Percentiles rank a stretch among this genome's conserved stretches.
Conservation (phyloP, 345 rosid genomes). For the Streptanthus diversifolius region DNA sequence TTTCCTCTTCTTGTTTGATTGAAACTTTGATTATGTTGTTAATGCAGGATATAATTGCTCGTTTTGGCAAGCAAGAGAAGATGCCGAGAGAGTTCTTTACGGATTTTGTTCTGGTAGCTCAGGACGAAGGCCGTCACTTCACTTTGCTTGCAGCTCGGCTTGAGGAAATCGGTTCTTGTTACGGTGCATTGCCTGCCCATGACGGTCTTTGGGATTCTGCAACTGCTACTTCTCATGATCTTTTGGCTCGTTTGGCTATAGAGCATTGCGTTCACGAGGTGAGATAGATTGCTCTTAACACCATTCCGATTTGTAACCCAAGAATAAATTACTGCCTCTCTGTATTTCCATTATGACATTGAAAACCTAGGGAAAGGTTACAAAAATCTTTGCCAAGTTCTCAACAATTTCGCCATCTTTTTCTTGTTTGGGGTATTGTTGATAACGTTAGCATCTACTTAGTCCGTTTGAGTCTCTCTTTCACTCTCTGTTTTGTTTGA, state of each 20-base stretch:
- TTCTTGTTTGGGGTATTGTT: too few species aligned
- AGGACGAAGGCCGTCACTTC: constrained; percentile 89
- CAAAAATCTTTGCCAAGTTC: too few species aligned
- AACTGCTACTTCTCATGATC: constrained; percentile 66
- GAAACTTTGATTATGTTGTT: neutral
- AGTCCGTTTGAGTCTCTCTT: neutral
- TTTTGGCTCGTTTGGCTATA: constrained; percentile 71
- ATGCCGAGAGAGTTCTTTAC: constrained; percentile 94
- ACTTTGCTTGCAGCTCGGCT: constrained; percentile 68
- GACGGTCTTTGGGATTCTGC: constrained; percentile 95
- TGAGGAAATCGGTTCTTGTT: constrained; percentile 65
- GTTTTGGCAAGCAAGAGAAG: constrained; percentile 81
- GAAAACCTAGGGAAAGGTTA: too few species aligned
- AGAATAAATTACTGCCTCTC: too few species aligned
- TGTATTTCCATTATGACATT: too few species aligned
- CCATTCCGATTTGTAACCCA: too few species aligned
- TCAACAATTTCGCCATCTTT: too few species aligned
- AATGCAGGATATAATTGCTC: constrained; percentile 82
- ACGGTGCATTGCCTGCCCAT: constrained; percentile 88
- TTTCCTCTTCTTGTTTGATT: too few species aligned
- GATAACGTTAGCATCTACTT: neutral
- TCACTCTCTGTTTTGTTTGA: neutral
- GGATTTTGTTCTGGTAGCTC: constrained; percentile 84
- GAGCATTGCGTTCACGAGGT: constrained; percentile 97
- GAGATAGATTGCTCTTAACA: neutral